These are phyloP conservation scores for Suillus hirtellus DNA, from an alignment of 768 basidiomycete species.

Conservation along the genomic window DNA sequence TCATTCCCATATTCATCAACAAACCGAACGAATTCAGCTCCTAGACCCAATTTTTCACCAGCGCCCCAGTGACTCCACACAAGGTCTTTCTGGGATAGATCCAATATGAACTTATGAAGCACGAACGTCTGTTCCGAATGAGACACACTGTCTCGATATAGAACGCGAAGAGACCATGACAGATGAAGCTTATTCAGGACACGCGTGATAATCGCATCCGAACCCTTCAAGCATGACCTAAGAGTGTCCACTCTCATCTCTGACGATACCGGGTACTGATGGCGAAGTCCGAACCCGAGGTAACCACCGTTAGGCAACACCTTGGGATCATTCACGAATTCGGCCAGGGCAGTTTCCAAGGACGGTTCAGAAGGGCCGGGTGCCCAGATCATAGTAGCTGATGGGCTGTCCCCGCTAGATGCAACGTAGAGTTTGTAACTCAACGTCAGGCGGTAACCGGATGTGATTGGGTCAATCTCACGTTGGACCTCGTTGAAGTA, in stretches of 20 bases:
- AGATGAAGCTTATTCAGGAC: slow-evolving; percentile 22
- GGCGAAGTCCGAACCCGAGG: slow-evolving; percentile 37
- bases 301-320: slow-evolving; percentile 36
- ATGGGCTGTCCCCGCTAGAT: not conserved
- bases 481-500: slow-evolving; percentile 49
- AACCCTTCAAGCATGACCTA: slow-evolving; percentile 30
- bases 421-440: slow-evolving; percentile 42
- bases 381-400: not conserved
- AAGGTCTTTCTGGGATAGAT: not conserved
- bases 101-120: not conserved
- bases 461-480: slow-evolving; percentile 42
- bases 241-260: slow-evolving; percentile 18
- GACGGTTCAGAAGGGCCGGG: slow-evolving; percentile 10
- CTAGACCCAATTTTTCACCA: not conserved
- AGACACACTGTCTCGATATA: slow-evolving; percentile 17
- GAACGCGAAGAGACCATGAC: slow-evolving; percentile 19
- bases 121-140: slow-evolving; percentile 3
- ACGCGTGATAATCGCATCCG: slow-evolving; percentile 26
- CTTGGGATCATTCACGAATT: slow-evolving; percentile 25
- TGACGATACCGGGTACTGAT: slow-evolving; percentile 34
- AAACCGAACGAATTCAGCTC: slow-evolving; percentile 3
- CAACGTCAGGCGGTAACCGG: slow-evolving; percentile 45
- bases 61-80: slow-evolving; percentile 6
- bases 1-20: slow-evolving; percentile 4
- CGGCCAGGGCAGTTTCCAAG: slow-evolving; percentile 23